These are phyloP conservation scores for Flagelloscypha sp. DNA, from an alignment of 768 basidiomycete species.

Conservation along the genomic window DNA sequence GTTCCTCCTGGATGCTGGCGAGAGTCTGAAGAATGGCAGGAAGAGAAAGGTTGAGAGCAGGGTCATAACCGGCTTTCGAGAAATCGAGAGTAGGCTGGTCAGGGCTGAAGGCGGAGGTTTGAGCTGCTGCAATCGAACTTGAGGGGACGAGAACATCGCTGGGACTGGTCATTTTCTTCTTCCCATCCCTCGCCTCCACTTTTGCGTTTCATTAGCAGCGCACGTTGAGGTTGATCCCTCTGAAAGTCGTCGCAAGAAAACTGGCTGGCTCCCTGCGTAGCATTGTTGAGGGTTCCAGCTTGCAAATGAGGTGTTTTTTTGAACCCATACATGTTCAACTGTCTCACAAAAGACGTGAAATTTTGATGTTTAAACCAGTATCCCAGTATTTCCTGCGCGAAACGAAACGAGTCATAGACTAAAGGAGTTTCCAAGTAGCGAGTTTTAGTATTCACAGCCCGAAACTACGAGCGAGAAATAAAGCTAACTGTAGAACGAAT, in stretches of 20 bases:
- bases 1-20: slow-evolving; percentile 82
- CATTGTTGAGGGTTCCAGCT: slow-evolving; percentile 83
- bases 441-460: slow-evolving; percentile 2
- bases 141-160: slow-evolving; percentile 25
- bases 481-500: slow-evolving; percentile 81
- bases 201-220: slow-evolving; percentile 85
- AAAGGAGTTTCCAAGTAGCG: slow-evolving; percentile 1
- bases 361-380: slow-evolving; percentile 98
- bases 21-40: slow-evolving; percentile 77
- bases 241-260: slow-evolving; percentile 88
- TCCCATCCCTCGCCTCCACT: slow-evolving; percentile 42
- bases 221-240: slow-evolving; percentile 79
- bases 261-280: slow-evolving; percentile 82
- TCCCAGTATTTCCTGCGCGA: slow-evolving; percentile 83
- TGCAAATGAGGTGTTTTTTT: slow-evolving; percentile 94
- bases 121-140: slow-evolving; percentile 8
- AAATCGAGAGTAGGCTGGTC: no score
- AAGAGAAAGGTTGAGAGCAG: slow-evolving; percentile 71
- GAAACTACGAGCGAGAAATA: background rate
- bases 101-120: slow-evolving; percentile 21
- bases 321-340: slow-evolving; percentile 95
- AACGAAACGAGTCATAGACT: slow-evolving; percentile 90
- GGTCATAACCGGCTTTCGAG: no score
- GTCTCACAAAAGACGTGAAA: slow-evolving; percentile 86
- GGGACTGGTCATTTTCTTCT: slow-evolving; percentile 21